phyloP scores from a whole-genome alignment of 352 stramenopile genomes.

The Globisporangium nunn region DNA sequence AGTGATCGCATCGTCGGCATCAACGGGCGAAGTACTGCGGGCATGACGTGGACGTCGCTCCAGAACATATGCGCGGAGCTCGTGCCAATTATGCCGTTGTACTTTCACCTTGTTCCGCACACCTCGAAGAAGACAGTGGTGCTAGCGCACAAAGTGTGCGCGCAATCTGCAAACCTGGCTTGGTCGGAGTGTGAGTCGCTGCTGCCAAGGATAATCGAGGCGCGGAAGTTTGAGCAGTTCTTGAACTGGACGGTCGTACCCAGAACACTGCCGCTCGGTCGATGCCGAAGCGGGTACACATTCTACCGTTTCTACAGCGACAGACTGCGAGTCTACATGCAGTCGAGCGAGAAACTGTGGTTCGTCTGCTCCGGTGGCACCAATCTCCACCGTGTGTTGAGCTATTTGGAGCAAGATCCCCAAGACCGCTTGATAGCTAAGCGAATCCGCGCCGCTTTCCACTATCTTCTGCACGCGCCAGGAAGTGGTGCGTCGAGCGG shows the following conservation, averaged over 20 bases:
- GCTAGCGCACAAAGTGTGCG: conserved; percentile 46
- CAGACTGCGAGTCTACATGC: conserved; percentile 39
- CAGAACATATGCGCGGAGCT: conserved; percentile 32
- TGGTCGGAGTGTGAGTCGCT: conserved; percentile 52
- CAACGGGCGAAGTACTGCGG: conserved; percentile 42
- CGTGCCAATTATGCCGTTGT: conserved; percentile 21
- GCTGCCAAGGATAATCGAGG: conserved; percentile 38
- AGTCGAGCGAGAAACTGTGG: conserved; percentile 46
- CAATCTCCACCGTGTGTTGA: conserved; percentile 31
- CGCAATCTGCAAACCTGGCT: conserved; percentile 55
- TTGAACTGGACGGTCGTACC: conserved; percentile 54
- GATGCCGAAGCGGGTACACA: conserved; percentile 35
- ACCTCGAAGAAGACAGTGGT: conserved; percentile 21
- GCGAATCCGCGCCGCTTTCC: conserved; percentile 32
- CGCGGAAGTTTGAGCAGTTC: conserved; percentile 48
- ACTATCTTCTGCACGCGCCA: conserved; percentile 28
- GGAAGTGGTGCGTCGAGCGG: background rate
- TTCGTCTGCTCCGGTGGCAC: conserved; percentile 19
- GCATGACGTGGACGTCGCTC: conserved; percentile 37
- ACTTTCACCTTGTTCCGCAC: conserved; percentile 41
- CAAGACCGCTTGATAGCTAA: conserved; percentile 20
- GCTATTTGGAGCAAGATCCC: conserved; percentile 41
- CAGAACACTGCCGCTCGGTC: conserved; percentile 48
- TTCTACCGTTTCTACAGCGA: conserved; percentile 73
- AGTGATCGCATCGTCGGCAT: conserved; percentile 57